Evolutionary conservation across 768 basidiomycete genomes (phyloP).

Genomic region (Chalciporus piperatus): DNA sequence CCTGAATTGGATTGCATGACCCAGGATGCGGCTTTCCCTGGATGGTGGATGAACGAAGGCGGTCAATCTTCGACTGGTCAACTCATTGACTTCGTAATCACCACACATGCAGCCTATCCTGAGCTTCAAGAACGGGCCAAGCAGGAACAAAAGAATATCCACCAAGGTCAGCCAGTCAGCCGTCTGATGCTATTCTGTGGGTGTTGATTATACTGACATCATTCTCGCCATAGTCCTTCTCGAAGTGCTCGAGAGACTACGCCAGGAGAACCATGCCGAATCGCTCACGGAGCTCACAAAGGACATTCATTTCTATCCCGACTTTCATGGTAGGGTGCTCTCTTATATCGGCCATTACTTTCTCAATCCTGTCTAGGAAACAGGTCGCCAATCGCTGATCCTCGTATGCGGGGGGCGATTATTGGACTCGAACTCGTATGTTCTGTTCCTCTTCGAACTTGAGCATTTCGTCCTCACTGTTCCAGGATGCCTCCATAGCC

Average conservation of each 20-base stretch:
- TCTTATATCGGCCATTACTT: neutral
- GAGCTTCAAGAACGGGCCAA: constrained; percentile 64
- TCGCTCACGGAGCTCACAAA: constrained; percentile 83
- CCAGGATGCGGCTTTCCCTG: constrained; percentile 84
- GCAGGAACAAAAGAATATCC: constrained; percentile 55
- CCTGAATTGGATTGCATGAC: constrained; percentile 3
- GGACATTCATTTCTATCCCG: constrained; percentile 92
- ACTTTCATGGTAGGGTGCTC: constrained; percentile 70
- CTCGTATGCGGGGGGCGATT: constrained; percentile 92
- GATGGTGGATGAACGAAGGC: constrained; percentile 99
- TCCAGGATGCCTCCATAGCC: constrained; percentile 62
- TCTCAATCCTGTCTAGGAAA: constrained; percentile 58
- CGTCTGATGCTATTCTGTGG: neutral
- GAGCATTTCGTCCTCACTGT: neutral
- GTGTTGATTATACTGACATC: neutral
- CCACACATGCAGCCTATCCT: constrained; percentile 83
- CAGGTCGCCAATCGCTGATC: constrained; percentile 92
- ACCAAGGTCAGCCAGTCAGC: constrained; percentile 41
- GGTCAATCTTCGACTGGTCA: constrained; percentile 96
- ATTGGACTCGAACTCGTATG: constrained; percentile 77
- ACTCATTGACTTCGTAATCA: constrained; percentile 94
- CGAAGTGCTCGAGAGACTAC: constrained; percentile 67
- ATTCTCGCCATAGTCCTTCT: constrained; percentile 54
- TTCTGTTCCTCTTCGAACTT: neutral
- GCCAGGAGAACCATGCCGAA: constrained; percentile 49